phyloP scores from a whole-genome alignment of 352 stramenopile species.

The Globisporangium abappressorium region DNA sequence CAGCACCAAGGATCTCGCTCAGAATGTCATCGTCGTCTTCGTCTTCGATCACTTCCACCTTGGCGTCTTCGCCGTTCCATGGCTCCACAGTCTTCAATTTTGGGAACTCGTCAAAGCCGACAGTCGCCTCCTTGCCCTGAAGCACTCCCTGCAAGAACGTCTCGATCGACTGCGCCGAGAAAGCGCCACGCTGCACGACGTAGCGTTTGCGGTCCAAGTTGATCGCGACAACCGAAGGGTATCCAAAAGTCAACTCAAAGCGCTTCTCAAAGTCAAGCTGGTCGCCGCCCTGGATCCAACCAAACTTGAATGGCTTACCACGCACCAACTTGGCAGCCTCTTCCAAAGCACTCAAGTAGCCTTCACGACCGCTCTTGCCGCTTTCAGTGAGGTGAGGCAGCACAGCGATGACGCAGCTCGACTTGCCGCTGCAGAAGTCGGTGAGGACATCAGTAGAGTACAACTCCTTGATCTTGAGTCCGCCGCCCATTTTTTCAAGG shows the following conservation, averaged over 20 bases:
- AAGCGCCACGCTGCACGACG: conserved; percentile 76
- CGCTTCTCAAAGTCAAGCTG: conserved; percentile 80
- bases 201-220: conserved; percentile 85
- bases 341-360: conserved; percentile 80
- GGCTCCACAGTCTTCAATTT: conserved; percentile 56
- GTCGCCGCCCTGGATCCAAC: conserved; percentile 88
- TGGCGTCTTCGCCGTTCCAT: conserved; percentile 84
- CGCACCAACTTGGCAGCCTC: conserved; percentile 82
- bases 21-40: conserved; percentile 87
- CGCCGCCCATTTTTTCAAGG: conserved; percentile 67
- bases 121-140: conserved; percentile 61
- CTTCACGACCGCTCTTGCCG: conserved; percentile 79
- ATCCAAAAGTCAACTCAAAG: conserved; percentile 90
- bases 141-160: conserved; percentile 75
- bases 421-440: conserved; percentile 84
- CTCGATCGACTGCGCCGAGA: conserved; percentile 63
- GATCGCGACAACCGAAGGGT: conserved; percentile 88
- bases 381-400: conserved; percentile 90
- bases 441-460: conserved; percentile 56
- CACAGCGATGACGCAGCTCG: conserved; percentile 88
- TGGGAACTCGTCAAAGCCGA: conserved; percentile 58
- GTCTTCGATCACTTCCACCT: conserved; percentile 68
- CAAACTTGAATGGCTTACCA: conserved; percentile 90
- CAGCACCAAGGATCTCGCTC: conserved; percentile 70
- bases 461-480: conserved; percentile 81